phyloP scores from a whole-genome alignment of 2,329 filamentous ascomycete species.

The Parascedosporium putredinis region DNA sequence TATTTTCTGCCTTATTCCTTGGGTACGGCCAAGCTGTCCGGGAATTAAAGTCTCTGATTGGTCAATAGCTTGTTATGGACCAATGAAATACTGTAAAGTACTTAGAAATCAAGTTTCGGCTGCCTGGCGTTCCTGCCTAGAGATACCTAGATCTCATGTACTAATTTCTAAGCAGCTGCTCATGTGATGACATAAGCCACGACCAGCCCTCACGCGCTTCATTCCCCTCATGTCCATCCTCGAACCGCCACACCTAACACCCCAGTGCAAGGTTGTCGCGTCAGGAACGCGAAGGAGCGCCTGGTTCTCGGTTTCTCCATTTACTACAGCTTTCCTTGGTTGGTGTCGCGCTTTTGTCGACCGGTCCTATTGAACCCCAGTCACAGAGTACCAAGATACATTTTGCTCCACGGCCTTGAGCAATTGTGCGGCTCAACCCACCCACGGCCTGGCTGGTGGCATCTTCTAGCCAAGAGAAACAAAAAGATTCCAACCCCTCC shows the following conservation, averaged over 20 bases:
- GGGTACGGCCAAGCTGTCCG: not conserved
- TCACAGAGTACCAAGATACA: not conserved
- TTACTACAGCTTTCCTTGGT: too few species aligned
- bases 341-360: not conserved
- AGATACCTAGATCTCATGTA: conserved; percentile 3
- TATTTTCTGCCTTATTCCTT: conserved; percentile 8
- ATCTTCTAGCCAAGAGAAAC: not conserved
- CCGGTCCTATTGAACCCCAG: not conserved
- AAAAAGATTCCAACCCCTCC: too few species aligned
- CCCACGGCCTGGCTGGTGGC: not conserved
- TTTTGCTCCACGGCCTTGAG: too few species aligned
- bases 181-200: conserved; percentile 3
- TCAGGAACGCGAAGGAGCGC: not conserved
- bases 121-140: conserved; percentile 5
- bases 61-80: not conserved
- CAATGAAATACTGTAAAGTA: conserved; percentile 1
- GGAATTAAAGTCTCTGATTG: too few species aligned
- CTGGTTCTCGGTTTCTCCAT: too few species aligned
- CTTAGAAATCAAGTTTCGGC: not conserved
- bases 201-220: too few species aligned
- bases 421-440: too few species aligned
- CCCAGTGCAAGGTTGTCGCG: not conserved
- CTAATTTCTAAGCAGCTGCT: not conserved
- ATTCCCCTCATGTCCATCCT: too few species aligned
- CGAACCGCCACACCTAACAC: not conserved